Evolutionary conservation across 371 early-diverging fungal species (phyloP), one percentile per base, ranked within the genome.

Genomic region (Mortierella sp.): DNA sequence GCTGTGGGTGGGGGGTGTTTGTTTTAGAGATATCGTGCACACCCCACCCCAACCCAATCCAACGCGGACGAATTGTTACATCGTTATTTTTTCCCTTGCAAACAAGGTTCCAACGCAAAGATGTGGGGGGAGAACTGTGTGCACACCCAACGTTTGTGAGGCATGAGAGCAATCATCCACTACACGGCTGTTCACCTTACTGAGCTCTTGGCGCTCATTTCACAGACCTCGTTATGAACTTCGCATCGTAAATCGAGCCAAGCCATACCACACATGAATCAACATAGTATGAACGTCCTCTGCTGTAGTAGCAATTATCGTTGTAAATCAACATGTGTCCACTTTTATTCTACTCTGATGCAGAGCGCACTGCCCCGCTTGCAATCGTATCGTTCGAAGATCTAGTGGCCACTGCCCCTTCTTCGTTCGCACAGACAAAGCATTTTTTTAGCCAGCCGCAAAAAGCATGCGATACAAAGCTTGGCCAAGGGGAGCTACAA

Each of bases 141-240:
- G 16, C 16, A 50, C 50, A 34, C 64, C 37, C 61, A 61, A 34
- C 21, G 34, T 61, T 16, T 21, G 5, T 54, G 54, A 19, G 54
- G 16, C 16, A 26, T 57, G 28, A 57, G 57, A 61, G 61, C 61
- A 61, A 14, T 40, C 61, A 31, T 14, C 59, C 31, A 57, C 31
- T 61, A n/a, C n/a, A n/a, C n/a, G 34, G 6, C 21, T 34, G 34
- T 67, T 67, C 59, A 73, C 74, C 34, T 59, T 73, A 57, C 40
- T 57, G 59, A 31, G 44, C 59, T 40, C 74, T 73, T 59, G 55
- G 74, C 59, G 59, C n/a, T 71, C 46, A 46, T 71, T 46, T 11
- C 31, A 67, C 19, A 8, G 40, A 21, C 21, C 21, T 19, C 0
- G 61, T 31, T 16, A 13, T 57, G 57, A 13, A 2, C 57, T 57